These are phyloP conservation scores for Botryotinia globosa DNA, from an alignment of 2,329 filamentous ascomycete genomes.

Conservation along the genomic window DNA sequence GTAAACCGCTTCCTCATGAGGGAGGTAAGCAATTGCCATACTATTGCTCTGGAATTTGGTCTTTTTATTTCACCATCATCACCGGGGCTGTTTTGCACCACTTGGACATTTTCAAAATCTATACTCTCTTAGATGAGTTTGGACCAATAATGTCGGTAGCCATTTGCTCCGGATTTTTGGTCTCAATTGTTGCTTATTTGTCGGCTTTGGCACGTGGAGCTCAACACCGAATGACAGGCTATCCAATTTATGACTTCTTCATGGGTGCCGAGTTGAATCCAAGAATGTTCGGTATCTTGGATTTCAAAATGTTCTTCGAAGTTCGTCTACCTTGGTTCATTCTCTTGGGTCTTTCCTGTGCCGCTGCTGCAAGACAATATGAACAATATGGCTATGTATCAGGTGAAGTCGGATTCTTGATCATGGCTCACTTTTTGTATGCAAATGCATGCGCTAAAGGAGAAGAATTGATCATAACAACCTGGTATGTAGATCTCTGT, in stretches of 20 bases:
- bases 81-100: constrained; percentile 72
- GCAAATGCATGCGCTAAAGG: constrained; percentile 90
- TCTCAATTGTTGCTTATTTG: constrained; percentile 80
- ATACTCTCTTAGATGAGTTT: constrained; percentile 92
- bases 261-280: constrained; percentile 88
- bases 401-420: constrained; percentile 76
- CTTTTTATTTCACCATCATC: constrained; percentile 81
- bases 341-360: constrained; percentile 73
- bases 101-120: constrained; percentile 80
- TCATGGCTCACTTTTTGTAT: constrained; percentile 89
- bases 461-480: constrained; percentile 84
- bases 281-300: constrained; percentile 76
- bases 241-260: constrained; percentile 82
- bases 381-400: constrained; percentile 83
- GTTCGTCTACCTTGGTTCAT: constrained; percentile 92
- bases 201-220: constrained; percentile 78
- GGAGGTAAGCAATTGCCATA: constrained; percentile 85
- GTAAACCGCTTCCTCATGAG: constrained; percentile 80
- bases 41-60: constrained; percentile 87
- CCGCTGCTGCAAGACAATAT: constrained; percentile 76
- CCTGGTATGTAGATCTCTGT: constrained; percentile 54
- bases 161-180: constrained; percentile 84
- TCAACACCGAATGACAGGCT: constrained; percentile 88
- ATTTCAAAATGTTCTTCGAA: constrained; percentile 96
- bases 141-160: constrained; percentile 89